phyloP scores from a whole-genome alignment of 306 rosid species.

The Glycine soja region DNA sequence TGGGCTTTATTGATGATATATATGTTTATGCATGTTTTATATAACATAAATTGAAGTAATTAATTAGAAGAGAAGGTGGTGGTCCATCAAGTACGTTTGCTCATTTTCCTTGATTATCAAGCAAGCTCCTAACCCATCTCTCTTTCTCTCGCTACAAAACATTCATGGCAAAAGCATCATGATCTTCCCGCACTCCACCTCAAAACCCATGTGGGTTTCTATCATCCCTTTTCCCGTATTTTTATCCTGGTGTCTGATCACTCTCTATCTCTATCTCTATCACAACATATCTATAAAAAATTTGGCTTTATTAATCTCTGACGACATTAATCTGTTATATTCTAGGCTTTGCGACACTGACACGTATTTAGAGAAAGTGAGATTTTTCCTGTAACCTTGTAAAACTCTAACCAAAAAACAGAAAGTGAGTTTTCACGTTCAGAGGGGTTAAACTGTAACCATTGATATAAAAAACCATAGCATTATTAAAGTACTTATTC shows the following conservation, averaged over 20 bases:
- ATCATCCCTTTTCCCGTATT: slow-evolving; percentile 54
- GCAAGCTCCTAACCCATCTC: slow-evolving; percentile 57
- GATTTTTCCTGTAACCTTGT: background rate
- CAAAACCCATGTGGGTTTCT: slow-evolving; percentile 78
- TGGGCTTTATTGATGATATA: background rate
- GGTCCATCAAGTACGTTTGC: slow-evolving; percentile 87
- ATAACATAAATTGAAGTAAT: slow-evolving; percentile 24
- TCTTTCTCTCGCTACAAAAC: slow-evolving; percentile 33
- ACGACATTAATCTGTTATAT: slow-evolving; percentile 34
- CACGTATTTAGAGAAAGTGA: slow-evolving; percentile 30
- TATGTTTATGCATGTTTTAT: background rate
- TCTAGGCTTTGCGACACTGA: slow-evolving; percentile 3
- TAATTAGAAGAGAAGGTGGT: slow-evolving; percentile 70
- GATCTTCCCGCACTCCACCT: slow-evolving; percentile 71
- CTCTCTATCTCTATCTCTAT: slow-evolving; percentile 26
- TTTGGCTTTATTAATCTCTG: slow-evolving; percentile 24
- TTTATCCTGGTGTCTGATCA: slow-evolving; percentile 14
- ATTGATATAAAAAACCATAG: background rate
- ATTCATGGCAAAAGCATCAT: slow-evolving; percentile 91
- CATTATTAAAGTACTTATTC: slow-evolving; percentile 6
- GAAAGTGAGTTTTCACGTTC: slow-evolving; percentile 10
- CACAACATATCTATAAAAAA: background rate
- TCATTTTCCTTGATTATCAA: slow-evolving; percentile 87
- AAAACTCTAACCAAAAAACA: background rate
- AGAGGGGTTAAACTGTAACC: slow-evolving; percentile 18